These are phyloP conservation scores for Colletotrichum lentis DNA, from an alignment of 2,329 filamentous ascomycete species.

Conservation along the genomic window DNA sequence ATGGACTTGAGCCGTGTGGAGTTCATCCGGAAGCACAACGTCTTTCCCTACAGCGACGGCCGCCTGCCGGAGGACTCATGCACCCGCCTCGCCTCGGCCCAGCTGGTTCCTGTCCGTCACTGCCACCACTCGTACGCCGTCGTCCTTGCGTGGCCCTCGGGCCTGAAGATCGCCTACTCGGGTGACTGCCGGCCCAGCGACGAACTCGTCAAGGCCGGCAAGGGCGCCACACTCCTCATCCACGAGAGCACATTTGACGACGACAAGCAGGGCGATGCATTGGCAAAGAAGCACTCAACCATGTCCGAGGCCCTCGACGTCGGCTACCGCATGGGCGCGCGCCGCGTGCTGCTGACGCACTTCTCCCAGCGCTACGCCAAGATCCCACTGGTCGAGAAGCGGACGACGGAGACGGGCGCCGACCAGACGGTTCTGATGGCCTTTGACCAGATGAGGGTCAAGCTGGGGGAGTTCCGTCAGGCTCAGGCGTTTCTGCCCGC, in stretches of 20 bases:
- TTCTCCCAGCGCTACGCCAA: constrained; percentile 95
- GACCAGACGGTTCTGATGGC: constrained; percentile 75
- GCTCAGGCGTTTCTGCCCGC: constrained; percentile 70
- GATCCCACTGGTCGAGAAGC: constrained; percentile 61
- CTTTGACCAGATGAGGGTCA: constrained; percentile 81
- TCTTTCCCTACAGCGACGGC: constrained; percentile 39
- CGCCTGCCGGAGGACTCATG: constrained; percentile 53
- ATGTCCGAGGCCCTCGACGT: constrained; percentile 84
- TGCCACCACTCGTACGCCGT: constrained; percentile 81
- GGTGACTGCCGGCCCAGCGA: constrained; percentile 87
- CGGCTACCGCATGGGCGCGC: constrained; percentile 79
- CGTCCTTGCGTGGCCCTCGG: constrained; percentile 78
- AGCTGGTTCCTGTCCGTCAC: constrained; percentile 75
- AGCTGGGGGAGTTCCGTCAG: constrained; percentile 73
- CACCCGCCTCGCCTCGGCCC: constrained; percentile 72
- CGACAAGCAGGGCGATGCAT: constrained; percentile 78
- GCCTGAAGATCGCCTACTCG: constrained; percentile 89
- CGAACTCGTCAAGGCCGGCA: constrained; percentile 74
- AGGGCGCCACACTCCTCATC: constrained; percentile 81
- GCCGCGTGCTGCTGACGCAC: constrained; percentile 85
- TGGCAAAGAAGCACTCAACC: constrained; percentile 90
- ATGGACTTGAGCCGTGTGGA: constrained; percentile 69
- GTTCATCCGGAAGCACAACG: constrained; percentile 41
- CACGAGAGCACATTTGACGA: constrained; percentile 98
- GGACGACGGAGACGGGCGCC: constrained; percentile 46